A percentile compares a stretch with the other conserved stretches of the same genome.
Evolutionary conservation across 148 eudicot species (phyloP).

Genomic region (Rheum nobile): DNA sequence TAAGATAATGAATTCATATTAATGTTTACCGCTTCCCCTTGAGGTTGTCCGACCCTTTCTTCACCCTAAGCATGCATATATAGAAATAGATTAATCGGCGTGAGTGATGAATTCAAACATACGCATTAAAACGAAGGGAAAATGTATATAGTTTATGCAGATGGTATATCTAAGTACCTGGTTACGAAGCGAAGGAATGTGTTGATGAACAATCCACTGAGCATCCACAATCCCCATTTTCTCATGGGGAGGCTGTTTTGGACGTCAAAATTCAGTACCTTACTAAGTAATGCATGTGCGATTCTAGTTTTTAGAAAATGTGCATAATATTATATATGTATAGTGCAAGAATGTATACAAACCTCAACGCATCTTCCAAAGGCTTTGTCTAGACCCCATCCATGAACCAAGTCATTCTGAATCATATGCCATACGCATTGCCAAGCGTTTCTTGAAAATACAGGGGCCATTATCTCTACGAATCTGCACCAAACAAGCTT

Average conservation of each 20-base stretch:
- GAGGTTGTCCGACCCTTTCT: not conserved
- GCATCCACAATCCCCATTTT: not conserved
- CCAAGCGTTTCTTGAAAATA: not conserved
- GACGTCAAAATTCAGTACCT: not conserved
- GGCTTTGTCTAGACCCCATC: not conserved
- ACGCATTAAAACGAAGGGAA: not conserved
- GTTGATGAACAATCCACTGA: not conserved
- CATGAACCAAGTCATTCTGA: slow-evolving; percentile 7
- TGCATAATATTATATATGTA: not conserved
- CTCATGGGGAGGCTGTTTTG: not conserved
- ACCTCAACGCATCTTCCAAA: slow-evolving; percentile 4
- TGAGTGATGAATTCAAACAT: not conserved
- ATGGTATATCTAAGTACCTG: not conserved
- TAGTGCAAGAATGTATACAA: not conserved
- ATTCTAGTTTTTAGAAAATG: not conserved
- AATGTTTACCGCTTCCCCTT: not conserved
- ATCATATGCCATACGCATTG: slow-evolving; percentile 3
- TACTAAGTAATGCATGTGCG: not conserved
- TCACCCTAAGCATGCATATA: not conserved
- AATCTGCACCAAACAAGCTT: not conserved
- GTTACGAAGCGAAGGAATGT: not conserved
- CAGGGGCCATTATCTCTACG: slow-evolving; percentile 2
- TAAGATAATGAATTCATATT: too few relatives aligned
- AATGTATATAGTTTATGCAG: not conserved
- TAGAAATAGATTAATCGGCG: not conserved